These are phyloP conservation scores for Cordyceps militaris DNA, from an alignment of 2,329 filamentous ascomycete species.

Conservation along the genomic window DNA sequence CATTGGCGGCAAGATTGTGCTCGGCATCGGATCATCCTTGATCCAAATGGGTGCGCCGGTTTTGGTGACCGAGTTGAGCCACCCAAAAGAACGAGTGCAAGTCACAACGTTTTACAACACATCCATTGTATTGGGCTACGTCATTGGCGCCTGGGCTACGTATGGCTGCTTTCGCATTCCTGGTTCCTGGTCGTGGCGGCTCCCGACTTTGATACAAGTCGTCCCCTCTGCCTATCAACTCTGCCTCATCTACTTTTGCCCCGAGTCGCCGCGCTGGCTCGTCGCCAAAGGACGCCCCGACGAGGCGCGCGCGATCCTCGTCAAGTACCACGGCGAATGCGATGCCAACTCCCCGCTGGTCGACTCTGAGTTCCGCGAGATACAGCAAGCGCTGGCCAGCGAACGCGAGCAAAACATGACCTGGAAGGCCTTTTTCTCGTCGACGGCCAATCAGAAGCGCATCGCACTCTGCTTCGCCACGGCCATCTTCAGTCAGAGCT, in stretches of 20 bases:
- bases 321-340: constrained; percentile 45
- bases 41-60: constrained; percentile 36
- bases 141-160: constrained; percentile 31
- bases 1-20: constrained; percentile 31
- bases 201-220: constrained; percentile 47
- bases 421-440: constrained; percentile 36
- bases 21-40: constrained; percentile 30
- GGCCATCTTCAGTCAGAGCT: constrained; percentile 34
- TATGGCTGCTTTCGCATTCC: constrained; percentile 25
- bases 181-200: constrained; percentile 41
- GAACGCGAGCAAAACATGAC: constrained; percentile 37
- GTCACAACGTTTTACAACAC: constrained; percentile 34
- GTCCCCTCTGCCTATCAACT: constrained; percentile 37
- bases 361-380: constrained; percentile 41
- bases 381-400: constrained; percentile 37
- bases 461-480: constrained; percentile 33
- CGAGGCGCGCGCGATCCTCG: constrained; percentile 43
- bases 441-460: constrained; percentile 32
- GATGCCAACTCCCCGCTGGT: constrained; percentile 38
- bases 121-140: constrained; percentile 33
- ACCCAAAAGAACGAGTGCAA: constrained; percentile 33
- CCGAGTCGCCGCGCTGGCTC: constrained; percentile 55
- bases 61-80: constrained; percentile 35
- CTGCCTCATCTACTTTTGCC: constrained; percentile 41
- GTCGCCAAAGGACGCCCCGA: constrained; percentile 43